These are phyloP conservation scores for Litchi chinensis DNA, from an alignment of 345 rosid species.

Conservation along the genomic window DNA sequence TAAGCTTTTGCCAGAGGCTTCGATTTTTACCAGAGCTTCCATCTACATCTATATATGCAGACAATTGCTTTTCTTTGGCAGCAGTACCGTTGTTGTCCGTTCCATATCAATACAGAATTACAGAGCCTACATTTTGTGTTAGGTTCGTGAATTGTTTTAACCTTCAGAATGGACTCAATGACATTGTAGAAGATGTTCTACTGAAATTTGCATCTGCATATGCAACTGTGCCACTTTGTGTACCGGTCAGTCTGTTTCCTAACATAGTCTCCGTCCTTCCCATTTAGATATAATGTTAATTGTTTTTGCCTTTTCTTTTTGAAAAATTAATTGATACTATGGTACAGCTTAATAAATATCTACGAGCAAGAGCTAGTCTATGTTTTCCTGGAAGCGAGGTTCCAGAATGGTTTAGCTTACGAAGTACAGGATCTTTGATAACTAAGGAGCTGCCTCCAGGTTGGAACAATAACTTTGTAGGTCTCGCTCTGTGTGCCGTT, in stretches of 20 bases:
- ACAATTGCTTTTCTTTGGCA: conserved; percentile 1
- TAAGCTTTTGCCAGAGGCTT: conserved; percentile 17
- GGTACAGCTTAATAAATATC: not conserved
- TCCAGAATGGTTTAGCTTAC: not conserved
- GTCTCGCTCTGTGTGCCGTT: not conserved
- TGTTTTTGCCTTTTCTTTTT: not conserved
- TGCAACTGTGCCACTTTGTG: not conserved
- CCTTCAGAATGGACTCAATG: not conserved
- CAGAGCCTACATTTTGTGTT: not conserved
- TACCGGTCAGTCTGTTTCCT: not conserved
- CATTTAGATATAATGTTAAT: not conserved
- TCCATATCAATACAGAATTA: not conserved
- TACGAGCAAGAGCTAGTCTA: not conserved
- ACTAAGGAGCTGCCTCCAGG: not conserved
- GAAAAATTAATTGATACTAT: not conserved
- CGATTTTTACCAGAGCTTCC: conserved; percentile 9
- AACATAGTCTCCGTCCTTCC: not conserved
- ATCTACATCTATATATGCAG: not conserved
- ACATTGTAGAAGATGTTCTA: not conserved
- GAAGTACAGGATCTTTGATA: not conserved
- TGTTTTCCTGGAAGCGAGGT: not conserved
- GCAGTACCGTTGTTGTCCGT: not conserved
- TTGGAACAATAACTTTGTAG: not conserved
- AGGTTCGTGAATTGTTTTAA: not conserved
- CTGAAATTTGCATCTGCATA: not conserved